Evolutionary conservation across 2,329 filamentous ascomycete genomes (phyloP), one percentile per base, ranked within the genome.

Genomic region (Aspergillus sp.): DNA sequence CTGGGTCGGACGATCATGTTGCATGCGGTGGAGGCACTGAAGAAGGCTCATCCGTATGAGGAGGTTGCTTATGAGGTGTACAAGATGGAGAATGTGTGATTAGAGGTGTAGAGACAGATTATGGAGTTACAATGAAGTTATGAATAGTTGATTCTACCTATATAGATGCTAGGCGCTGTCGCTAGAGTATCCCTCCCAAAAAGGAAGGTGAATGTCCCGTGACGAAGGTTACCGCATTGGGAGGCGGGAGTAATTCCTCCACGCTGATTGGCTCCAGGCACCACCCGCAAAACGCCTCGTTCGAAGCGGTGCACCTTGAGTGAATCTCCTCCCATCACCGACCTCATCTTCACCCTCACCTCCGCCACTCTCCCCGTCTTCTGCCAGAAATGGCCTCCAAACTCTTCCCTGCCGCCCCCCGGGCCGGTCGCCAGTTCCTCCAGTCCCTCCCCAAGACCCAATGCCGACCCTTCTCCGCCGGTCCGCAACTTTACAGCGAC

Each of bases 371-470:
- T 42, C 51, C 52, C 50, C 44, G 47, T 52, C 52, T 51, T 46
- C 46, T 44, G 59, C 63, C 60, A 58, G 65, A 52, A 57, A 95
- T 96, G 91, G 88, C 90, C 72, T 92, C 88, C 73, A 93, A 87
- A 79, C 77, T 95, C 70, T 82, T 86, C 55, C 88, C 90, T 45
- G 81, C 87, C 70, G 74, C 89, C 67, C 78, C 90, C 75, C 83
- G 89, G 75, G 83, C 84, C 66, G 83, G 82, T 70, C 77, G 83
- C 64, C 84, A 88, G 68, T 79, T 84, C 61, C 76, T 81, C 62
- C 80, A 83, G 70, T 82, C 83, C 73, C 76, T 83, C 65, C 79
- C 83, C 64, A 79, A 80, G 67, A 77, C 82, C 60, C 89, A 89
- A 76, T 82, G 81, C 73, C 87, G 90, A 70, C 78, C 85, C 58